Conservation (phyloP, 1,284 basidiomycete species). For the Marasmius tenuissimus region DNA sequence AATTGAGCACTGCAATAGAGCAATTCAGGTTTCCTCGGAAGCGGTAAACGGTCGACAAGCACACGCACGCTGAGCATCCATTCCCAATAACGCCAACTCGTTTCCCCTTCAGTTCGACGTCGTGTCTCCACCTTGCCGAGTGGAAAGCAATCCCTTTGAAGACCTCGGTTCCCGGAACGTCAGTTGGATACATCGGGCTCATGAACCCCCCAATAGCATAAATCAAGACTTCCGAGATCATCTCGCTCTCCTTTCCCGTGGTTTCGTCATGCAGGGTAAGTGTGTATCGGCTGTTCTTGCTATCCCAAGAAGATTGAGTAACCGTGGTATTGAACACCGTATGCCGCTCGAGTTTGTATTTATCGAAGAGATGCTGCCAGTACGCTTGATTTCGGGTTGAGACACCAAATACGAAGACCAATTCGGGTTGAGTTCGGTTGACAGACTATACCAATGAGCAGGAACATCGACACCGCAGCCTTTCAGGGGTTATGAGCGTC, state of each 20-base stretch:
- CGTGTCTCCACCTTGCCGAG: constrained; percentile 57
- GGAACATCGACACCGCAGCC: constrained; percentile 56
- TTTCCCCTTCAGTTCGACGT: constrained; percentile 51
- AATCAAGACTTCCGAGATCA: constrained; percentile 42
- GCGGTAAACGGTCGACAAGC: constrained; percentile 11
- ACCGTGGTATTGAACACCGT: constrained; percentile 44
- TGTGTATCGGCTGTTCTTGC: constrained; percentile 35
- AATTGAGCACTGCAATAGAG: constrained; percentile 47
- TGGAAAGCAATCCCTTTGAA: constrained; percentile 57
- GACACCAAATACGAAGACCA: constrained; percentile 44
- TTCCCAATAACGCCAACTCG: constrained; percentile 64
- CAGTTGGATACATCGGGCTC: constrained; percentile 42
- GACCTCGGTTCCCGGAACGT: constrained; percentile 40
- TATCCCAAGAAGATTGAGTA: constrained; percentile 45
- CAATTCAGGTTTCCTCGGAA: not conserved
- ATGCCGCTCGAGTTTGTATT: constrained; percentile 38
- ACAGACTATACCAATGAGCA: constrained; percentile 57
- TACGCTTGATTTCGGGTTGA: constrained; percentile 53
- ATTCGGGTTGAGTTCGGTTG: constrained; percentile 51
- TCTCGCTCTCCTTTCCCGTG: constrained; percentile 27
- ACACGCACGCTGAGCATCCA: constrained; percentile 56
- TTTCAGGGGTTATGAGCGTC: not conserved
- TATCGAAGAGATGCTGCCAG: constrained; percentile 46
- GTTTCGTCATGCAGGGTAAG: constrained; percentile 36
- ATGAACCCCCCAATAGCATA: constrained; percentile 47